These are phyloP conservation scores for Phytophthora uliginosa DNA, from an alignment of 352 stramenopile genomes.

Conservation along the genomic window DNA sequence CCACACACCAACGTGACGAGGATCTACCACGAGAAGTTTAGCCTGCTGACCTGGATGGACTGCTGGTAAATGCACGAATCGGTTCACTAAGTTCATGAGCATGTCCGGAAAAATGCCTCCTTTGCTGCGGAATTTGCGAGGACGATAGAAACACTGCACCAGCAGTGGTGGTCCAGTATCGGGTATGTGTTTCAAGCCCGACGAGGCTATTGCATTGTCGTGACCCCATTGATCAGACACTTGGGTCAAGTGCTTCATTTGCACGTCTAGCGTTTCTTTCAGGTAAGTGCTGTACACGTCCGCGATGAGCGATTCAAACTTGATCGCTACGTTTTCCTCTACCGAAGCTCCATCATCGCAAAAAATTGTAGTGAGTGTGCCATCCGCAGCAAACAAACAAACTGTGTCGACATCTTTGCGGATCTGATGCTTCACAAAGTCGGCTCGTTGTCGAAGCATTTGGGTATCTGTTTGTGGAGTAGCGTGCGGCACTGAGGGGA, in stretches of 20 bases:
- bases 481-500: neutral
- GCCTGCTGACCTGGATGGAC: conserved; percentile 45
- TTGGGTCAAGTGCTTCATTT: conserved; percentile 63
- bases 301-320: conserved; percentile 72
- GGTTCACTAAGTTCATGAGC: conserved; percentile 62
- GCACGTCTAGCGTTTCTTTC: conserved; percentile 55
- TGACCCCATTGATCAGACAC: conserved; percentile 72
- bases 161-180: conserved; percentile 18
- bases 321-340: conserved; percentile 58
- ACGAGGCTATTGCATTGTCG: conserved; percentile 46
- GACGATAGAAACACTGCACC: conserved; percentile 51
- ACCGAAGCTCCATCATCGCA: conserved; percentile 63
- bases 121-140: conserved; percentile 72
- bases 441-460: conserved; percentile 63
- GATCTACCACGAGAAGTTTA: conserved; percentile 68
- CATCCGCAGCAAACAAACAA: conserved; percentile 71
- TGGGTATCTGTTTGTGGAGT: conserved; percentile 22
- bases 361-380: conserved; percentile 78
- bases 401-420: conserved; percentile 78
- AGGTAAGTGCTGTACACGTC: conserved; percentile 72
- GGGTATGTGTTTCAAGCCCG: conserved; percentile 14
- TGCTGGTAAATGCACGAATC: conserved; percentile 46
- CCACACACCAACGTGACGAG: conserved; percentile 63
- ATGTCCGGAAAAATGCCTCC: conserved; percentile 67
- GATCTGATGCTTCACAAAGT: conserved; percentile 84